Conservation (phyloP, 768 basidiomycete species). For the Tulasnella calospora region DNA sequence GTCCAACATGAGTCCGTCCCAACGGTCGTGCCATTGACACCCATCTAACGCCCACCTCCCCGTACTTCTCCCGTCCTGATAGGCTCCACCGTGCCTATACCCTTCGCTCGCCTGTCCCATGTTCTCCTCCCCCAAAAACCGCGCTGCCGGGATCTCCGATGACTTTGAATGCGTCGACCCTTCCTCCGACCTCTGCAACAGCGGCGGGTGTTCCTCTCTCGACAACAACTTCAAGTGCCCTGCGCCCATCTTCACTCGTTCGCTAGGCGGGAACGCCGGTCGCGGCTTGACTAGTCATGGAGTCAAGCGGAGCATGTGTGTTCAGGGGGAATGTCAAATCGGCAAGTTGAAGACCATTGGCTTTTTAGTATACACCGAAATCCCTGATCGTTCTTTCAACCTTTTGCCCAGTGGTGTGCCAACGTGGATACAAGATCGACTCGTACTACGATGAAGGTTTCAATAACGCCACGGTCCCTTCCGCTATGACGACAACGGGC, state of each 20-base stretch:
- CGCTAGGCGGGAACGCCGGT: neutral
- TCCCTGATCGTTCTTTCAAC: neutral
- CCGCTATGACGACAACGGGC: neutral
- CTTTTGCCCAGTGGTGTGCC: neutral
- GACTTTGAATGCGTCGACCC: neutral
- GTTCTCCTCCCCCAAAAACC: neutral
- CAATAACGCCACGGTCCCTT: neutral
- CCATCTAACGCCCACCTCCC: neutral
- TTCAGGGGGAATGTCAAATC: neutral
- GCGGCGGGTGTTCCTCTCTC: neutral
- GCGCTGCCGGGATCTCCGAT: neutral
- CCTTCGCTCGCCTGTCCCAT: no score
- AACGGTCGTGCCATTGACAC: neutral
- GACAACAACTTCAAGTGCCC: neutral
- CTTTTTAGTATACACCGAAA: no score
- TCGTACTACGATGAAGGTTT: neutral
- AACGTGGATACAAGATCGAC: neutral
- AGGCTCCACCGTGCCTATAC: neutral
- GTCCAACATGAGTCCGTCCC: neutral
- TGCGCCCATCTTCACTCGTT: neutral
- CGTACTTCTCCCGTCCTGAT: no score
- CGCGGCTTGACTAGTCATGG: neutral
- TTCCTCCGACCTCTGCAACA: neutral
- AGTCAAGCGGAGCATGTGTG: neutral
- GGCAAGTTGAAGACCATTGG: neutral